A percentile compares a stretch with the other conserved stretches of the same genome.
phyloP scores from a whole-genome alignment of 768 basidiomycete species.

The Lactifluus hygrophoroides region DNA sequence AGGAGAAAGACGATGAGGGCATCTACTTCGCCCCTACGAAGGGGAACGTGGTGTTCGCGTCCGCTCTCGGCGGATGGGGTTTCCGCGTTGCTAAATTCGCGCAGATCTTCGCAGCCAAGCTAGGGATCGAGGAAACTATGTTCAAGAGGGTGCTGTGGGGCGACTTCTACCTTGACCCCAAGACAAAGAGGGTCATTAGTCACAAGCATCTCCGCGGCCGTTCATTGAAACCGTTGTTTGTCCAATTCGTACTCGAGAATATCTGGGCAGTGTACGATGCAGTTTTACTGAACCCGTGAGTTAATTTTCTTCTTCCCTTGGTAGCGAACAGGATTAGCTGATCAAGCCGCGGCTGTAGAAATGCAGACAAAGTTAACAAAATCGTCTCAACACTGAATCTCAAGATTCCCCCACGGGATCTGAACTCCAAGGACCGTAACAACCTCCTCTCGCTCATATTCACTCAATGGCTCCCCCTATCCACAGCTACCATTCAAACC shows the following conservation, averaged over 20 bases:
- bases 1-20: constrained; percentile 96
- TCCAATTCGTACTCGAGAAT: constrained; percentile 95
- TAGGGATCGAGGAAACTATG: constrained; percentile 84
- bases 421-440: constrained; percentile 85
- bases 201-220: constrained; percentile 85
- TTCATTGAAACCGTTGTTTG: constrained; percentile 87
- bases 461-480: constrained; percentile 93
- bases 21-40: constrained; percentile 94
- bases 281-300: constrained; percentile 81
- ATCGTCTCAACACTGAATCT: constrained; percentile 77
- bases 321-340: neutral
- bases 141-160: constrained; percentile 90
- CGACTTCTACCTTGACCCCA: constrained; percentile 94
- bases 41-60: constrained; percentile 95
- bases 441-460: constrained; percentile 80
- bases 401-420: constrained; percentile 79
- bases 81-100: constrained; percentile 93
- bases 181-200: constrained; percentile 87
- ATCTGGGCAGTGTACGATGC: constrained; percentile 97
- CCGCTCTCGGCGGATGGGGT: constrained; percentile 96
- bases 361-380: constrained; percentile 81
- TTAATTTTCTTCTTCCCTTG: constrained; percentile 23
- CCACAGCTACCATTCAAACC: constrained; percentile 85
- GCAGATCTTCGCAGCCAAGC: constrained; percentile 80
- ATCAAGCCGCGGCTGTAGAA: constrained; percentile 38